These are phyloP conservation scores for Rhizopus arrhizus DNA, from an alignment of 371 early-diverging fungal genomes.

Conservation along the genomic window DNA sequence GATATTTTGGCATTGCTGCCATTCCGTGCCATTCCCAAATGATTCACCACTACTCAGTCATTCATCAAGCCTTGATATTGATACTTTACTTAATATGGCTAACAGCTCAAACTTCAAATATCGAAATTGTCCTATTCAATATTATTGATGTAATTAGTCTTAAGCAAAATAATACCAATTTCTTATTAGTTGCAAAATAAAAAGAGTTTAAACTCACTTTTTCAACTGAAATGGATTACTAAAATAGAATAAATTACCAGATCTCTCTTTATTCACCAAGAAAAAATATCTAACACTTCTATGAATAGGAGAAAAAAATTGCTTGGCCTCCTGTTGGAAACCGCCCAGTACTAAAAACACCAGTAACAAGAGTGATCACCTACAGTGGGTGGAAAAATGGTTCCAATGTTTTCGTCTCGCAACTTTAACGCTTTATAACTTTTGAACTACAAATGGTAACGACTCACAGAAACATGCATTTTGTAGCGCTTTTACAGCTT, in stretches of 20 bases:
- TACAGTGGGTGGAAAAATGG: no score
- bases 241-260: conserved; percentile 12
- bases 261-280: conserved; percentile 13
- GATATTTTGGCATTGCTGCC: conserved; percentile 16
- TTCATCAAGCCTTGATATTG: conserved; percentile 25
- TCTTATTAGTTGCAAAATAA: conserved; percentile 5
- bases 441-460: no score
- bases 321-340: conserved; percentile 8
- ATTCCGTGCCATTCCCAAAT: conserved; percentile 18
- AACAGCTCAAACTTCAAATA: conserved; percentile 20
- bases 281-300: conserved; percentile 9
- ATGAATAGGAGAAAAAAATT: conserved; percentile 9
- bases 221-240: conserved; percentile 14
- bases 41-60: conserved; percentile 10
- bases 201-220: conserved; percentile 9
- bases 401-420: no score
- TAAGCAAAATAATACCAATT: conserved; percentile 7
- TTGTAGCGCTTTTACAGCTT: no score
- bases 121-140: conserved; percentile 22
- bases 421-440: no score
- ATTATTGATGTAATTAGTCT: conserved; percentile 8
- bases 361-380: conserved; percentile 12
- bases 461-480: no score
- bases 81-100: conserved; percentile 20
- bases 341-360: conserved; percentile 7